Evolutionary conservation across 768 basidiomycete genomes (phyloP).

Genomic region (Goffeauzyma gilvescens): DNA sequence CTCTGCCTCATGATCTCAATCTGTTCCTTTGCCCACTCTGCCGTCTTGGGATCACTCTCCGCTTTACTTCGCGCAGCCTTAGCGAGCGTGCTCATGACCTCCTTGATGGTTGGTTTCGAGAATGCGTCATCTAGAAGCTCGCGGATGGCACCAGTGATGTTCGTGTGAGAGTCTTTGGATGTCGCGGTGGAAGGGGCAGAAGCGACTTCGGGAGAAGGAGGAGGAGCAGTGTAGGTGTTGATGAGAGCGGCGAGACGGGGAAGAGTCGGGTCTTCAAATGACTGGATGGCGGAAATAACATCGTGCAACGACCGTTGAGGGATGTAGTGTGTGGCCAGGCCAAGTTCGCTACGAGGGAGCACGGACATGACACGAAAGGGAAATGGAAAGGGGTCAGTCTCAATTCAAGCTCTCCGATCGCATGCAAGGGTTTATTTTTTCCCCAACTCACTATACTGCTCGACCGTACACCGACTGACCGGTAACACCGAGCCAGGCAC

Average conservation of each 20-base stretch:
- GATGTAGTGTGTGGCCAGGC: conserved; percentile 85
- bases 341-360: conserved; percentile 47
- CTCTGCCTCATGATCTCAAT: conserved; percentile 44
- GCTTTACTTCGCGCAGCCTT: conserved; percentile 24
- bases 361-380: not conserved
- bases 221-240: conserved; percentile 40
- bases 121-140: conserved; percentile 69
- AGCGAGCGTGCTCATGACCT: conserved; percentile 45
- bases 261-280: conserved; percentile 32
- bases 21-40: conserved; percentile 57
- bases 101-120: conserved; percentile 47
- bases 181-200: not conserved
- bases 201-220: conserved; percentile 34
- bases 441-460: conserved; percentile 56
- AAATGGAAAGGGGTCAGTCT: too few relatives aligned
- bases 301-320: conserved; percentile 54
- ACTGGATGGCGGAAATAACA: conserved; percentile 49
- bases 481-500: conserved; percentile 84
- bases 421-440: not conserved
- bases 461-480: conserved; percentile 53
- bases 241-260: conserved; percentile 40
- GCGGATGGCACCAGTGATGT: conserved; percentile 42
- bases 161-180: conserved; percentile 21
- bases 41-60: conserved; percentile 35
- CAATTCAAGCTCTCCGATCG: not conserved